Base-by-base conservation (phyloP, 2,329 filamentous ascomycete species). In the Colletotrichum tamarilloi region DNA sequence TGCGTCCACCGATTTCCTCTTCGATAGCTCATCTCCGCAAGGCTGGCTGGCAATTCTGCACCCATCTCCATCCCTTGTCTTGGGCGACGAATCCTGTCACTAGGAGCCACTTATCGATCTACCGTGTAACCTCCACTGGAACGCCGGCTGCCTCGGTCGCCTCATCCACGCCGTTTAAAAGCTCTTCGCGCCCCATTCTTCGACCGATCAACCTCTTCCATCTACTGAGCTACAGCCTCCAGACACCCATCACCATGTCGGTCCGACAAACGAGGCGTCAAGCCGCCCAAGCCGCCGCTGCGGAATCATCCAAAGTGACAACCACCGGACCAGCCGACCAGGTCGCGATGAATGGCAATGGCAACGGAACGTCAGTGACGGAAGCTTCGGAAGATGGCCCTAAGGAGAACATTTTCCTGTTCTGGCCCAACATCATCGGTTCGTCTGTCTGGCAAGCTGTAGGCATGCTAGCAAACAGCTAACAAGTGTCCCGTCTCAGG, bases 391-490 rank as follows among this genome's bases (percentile, higher is more conserved):
- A 80, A 53, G 78, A 82, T 62, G 76, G 82, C 60, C 80, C 84
- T 11, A 80, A 83, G 55, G 93, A 95, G 83, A 96, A 96, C 82
- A 93, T 96, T 76, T 96, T 95, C 76, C 82, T 95, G 38, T 95
- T 96, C 83, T 92, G 90, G 83, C 94, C 94, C 35, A 96, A 96
- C 79, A 86, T 96, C 52, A 95, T 96, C 78, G 94, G 93, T 95
- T 86, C 76, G 88, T 63, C 53, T 59, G 22, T 24, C 62, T 63
- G 7, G 26, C 55, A 35, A 55, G 28, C 46, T 52, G 14, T 19
- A 62, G 14, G 22, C 38, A 32, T 57, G 22, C 19, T 42, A 59
- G 62, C 38, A 42, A 19, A 46, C 46, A 7, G 55, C 59, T 67
- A 59, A 46, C 42, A 38, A 35, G 30, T 22, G 42, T 62, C 57